Percentiles rank a stretch among this genome's conserved stretches.
These are phyloP conservation scores for Cinnamomum micranthum DNA, from an alignment of 164 flowering plant species.

Conservation along the genomic window DNA sequence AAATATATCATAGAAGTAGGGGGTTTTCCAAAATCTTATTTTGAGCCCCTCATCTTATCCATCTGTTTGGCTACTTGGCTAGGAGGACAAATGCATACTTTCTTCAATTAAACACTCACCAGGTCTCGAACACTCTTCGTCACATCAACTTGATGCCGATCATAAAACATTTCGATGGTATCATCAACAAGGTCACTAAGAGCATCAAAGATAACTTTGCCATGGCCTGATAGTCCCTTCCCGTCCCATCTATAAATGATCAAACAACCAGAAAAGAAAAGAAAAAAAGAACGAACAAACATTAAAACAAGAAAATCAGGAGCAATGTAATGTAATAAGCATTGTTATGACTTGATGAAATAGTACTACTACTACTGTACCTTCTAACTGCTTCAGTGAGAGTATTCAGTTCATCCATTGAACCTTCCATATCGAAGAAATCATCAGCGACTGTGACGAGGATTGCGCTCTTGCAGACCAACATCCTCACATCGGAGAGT, in stretches of 20 bases:
- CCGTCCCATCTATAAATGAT: slow-evolving; percentile 7
- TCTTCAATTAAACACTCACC: not conserved
- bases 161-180: not conserved
- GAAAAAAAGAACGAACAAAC: not conserved
- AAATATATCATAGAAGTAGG: too few relatives aligned
- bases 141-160: not conserved
- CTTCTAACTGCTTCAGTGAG: slow-evolving; percentile 2
- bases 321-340: not conserved
- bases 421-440: slow-evolving; percentile 8
- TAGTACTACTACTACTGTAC: not conserved
- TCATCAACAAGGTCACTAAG: not conserved
- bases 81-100: not conserved
- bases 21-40: too few relatives aligned
- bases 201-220: slow-evolving; percentile 6
- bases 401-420: not conserved
- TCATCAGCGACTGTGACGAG: slow-evolving; percentile 9
- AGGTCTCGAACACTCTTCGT: not conserved
- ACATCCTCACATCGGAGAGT: not conserved
- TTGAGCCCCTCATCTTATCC: too few relatives aligned
- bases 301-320: not conserved
- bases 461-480: slow-evolving; percentile 1
- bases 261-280: not conserved
- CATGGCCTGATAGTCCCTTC: slow-evolving; percentile 1
- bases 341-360: not conserved
- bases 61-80: too few relatives aligned